These are phyloP conservation scores for Zhuliangozyma parablackwelliae DNA, from an alignment of 1,139 yeast species.

Conservation along the genomic window DNA sequence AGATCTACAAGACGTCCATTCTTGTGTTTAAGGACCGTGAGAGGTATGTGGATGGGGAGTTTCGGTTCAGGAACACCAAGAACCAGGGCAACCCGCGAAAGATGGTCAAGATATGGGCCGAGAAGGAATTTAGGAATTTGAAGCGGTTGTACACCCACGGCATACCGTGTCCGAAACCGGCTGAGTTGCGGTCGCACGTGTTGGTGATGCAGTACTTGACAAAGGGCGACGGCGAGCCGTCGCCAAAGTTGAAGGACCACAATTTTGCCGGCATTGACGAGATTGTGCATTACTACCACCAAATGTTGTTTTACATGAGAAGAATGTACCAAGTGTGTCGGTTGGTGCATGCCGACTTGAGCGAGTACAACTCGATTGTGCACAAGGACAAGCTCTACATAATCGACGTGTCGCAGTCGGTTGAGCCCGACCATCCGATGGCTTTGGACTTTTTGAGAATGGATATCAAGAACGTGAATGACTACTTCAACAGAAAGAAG, in stretches of 20 bases:
- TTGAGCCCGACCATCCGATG: slow-evolving; percentile 98
- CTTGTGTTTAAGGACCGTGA: slow-evolving; percentile 94
- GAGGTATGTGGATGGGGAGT: slow-evolving; percentile 94
- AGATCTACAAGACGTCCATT: slow-evolving; percentile 93
- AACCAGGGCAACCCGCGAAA: slow-evolving; percentile 90
- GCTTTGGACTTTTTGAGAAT: slow-evolving; percentile 89
- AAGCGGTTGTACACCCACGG: slow-evolving; percentile 75
- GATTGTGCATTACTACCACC: slow-evolving; percentile 64
- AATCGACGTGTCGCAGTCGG: slow-evolving; percentile 95
- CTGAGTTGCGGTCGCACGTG: slow-evolving; percentile 84
- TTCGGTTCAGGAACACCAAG: slow-evolving; percentile 79
- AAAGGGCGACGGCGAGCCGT: slow-evolving; percentile 75
- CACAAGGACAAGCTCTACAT: slow-evolving; percentile 79
- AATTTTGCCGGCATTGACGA: slow-evolving; percentile 62
- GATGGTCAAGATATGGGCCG: slow-evolving; percentile 99
- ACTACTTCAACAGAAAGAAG: slow-evolving; percentile 68
- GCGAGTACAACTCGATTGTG: slow-evolving; percentile 89
- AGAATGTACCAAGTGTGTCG: slow-evolving; percentile 83
- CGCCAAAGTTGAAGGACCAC: slow-evolving; percentile 84
- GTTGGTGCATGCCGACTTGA: slow-evolving; percentile 92
- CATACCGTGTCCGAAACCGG: slow-evolving; percentile 89
- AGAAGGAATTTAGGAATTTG: slow-evolving; percentile 90
- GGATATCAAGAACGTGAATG: slow-evolving; percentile 96
- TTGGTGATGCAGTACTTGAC: slow-evolving; percentile 90
- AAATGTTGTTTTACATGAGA: slow-evolving; percentile 80